phyloP scores from a whole-genome alignment of 2,329 filamentous ascomycete genomes.

The Ilyonectria sp. region DNA sequence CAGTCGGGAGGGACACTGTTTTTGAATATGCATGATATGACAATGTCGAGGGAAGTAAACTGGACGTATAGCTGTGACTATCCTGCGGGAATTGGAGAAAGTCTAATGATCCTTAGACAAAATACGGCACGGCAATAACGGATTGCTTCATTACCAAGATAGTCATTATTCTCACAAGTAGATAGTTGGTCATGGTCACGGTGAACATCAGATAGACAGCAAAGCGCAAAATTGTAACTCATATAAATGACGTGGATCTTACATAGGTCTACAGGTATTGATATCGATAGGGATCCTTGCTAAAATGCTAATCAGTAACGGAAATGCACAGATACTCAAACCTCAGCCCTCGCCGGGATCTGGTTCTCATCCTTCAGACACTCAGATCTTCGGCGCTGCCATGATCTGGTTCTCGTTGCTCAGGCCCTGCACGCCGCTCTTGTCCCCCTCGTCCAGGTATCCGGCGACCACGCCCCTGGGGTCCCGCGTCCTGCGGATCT shows the following conservation, averaged over 20 bases:
- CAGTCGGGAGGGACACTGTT: too few relatives aligned
- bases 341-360: background rate
- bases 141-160: too few relatives aligned
- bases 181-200: background rate
- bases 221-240: background rate
- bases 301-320: background rate
- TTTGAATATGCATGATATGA: too few relatives aligned
- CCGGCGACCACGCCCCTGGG: constrained; percentile 55
- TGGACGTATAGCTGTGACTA: too few relatives aligned
- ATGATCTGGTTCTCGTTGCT: constrained; percentile 58
- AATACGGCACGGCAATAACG: too few relatives aligned
- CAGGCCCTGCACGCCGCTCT: constrained; percentile 58
- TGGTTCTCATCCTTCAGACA: background rate
- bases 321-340: background rate
- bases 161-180: background rate
- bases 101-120: too few relatives aligned
- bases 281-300: background rate
- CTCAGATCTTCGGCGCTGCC: constrained; percentile 16
- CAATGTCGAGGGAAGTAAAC: too few relatives aligned
- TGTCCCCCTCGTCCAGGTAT: constrained; percentile 62
- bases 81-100: too few relatives aligned
- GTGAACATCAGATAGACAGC: background rate
- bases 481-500: constrained; percentile 61
- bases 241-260: background rate
- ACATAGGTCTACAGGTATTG: background rate